These are phyloP conservation scores for Panicum virgatum DNA, from an alignment of 202 grass and related monocot species.

Conservation along the genomic window DNA sequence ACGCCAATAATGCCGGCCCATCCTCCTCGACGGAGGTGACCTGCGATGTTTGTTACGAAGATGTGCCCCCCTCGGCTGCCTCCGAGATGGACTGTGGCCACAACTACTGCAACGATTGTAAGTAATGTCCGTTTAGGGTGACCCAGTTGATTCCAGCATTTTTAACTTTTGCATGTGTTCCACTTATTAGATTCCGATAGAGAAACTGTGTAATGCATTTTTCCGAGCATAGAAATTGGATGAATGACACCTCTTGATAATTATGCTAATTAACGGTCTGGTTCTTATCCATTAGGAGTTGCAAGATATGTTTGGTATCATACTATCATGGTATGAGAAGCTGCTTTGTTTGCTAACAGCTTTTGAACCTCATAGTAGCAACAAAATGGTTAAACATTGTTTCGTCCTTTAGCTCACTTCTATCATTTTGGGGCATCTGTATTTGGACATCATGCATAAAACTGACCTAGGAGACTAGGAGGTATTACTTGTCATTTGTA, in stretches of 20 bases:
- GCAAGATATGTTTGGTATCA: not conserved
- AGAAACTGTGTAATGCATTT: not conserved
- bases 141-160: not conserved
- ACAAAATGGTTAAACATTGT: not conserved
- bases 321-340: not conserved
- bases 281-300: not conserved
- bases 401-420: not conserved
- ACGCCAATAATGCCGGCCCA: conserved; percentile 30
- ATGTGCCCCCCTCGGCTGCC: conserved; percentile 35
- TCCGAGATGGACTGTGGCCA: conserved; percentile 95
- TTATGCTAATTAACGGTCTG: not conserved
- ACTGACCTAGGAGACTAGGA: conserved; percentile 1
- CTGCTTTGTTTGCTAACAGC: not conserved
- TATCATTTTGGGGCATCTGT: conserved; percentile 16
- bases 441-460: conserved; percentile 4
- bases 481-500: conserved; percentile 7
- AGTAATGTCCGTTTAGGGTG: conserved; percentile 20
- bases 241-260: conserved; percentile 1
- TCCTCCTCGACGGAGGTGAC: conserved; percentile 37
- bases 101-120: conserved; percentile 92
- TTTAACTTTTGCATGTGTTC: conserved; percentile 14
- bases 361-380: not conserved
- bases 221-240: not conserved
- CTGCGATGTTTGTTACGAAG: conserved; percentile 89
- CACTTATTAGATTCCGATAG: conserved; percentile 8